Evolutionary conservation across 2,329 filamentous ascomycete genomes (phyloP).

Genomic region (Chaetomiaceae sp.): DNA sequence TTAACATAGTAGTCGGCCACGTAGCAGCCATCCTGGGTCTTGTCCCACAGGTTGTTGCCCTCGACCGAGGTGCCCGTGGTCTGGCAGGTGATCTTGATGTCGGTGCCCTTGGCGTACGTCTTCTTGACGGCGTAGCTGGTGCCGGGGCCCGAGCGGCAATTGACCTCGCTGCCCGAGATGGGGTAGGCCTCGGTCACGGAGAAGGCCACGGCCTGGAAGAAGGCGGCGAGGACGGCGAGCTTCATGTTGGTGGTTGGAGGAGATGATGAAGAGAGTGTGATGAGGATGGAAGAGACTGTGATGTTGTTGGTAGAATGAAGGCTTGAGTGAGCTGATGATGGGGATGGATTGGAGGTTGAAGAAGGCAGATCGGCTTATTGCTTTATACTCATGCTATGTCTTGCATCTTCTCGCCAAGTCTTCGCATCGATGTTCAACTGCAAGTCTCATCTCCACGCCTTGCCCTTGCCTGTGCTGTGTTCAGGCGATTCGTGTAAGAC

Average conservation of each 20-base stretch:
- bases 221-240: neutral
- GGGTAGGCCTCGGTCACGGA: constrained; percentile 13
- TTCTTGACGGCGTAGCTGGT: constrained; percentile 19
- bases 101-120: constrained; percentile 23
- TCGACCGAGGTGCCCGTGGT: constrained; percentile 14
- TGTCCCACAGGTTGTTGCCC: constrained; percentile 22
- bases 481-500: no score
- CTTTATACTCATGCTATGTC: no score
- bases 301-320: neutral
- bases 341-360: no score
- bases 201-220: constrained; percentile 3
- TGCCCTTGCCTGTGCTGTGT: no score
- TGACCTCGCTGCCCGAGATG: constrained; percentile 17
- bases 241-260: constrained; percentile 10
- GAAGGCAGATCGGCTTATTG: no score
- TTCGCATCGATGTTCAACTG: no score
- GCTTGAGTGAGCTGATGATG: no score
- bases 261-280: neutral
- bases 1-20: constrained; percentile 23
- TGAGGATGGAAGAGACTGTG: neutral
- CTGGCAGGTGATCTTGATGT: constrained; percentile 20
- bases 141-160: constrained; percentile 20
- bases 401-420: no score
- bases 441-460: no score
- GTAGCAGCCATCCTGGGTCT: constrained; percentile 21